These are phyloP conservation scores for Wickerhamiella siamensis DNA, from an alignment of 805 yeast species.

Conservation along the genomic window DNA sequence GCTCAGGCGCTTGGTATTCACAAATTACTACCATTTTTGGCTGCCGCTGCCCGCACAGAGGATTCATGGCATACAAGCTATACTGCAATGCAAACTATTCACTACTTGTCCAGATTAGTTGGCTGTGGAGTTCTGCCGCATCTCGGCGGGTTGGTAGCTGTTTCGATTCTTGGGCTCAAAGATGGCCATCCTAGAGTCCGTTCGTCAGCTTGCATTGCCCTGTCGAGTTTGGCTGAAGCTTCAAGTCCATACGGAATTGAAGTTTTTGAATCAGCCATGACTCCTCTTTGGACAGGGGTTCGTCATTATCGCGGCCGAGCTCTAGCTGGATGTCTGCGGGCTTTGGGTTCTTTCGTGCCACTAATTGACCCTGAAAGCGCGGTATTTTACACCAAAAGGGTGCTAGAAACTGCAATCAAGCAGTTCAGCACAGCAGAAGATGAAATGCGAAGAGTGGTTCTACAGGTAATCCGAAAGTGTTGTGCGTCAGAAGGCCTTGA, in stretches of 20 bases:
- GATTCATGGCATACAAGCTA: slow-evolving; percentile 73
- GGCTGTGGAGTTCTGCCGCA: slow-evolving; percentile 70
- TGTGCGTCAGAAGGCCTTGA: slow-evolving; percentile 45
- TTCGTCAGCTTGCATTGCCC: slow-evolving; percentile 53
- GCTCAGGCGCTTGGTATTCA: slow-evolving; percentile 67
- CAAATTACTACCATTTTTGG: slow-evolving; percentile 59
- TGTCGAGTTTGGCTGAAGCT: slow-evolving; percentile 65
- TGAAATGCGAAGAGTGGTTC: slow-evolving; percentile 65
- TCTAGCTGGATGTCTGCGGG: slow-evolving; percentile 59
- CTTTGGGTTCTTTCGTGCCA: slow-evolving; percentile 70
- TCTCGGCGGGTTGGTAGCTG: slow-evolving; percentile 46
- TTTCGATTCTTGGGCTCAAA: slow-evolving; percentile 41
- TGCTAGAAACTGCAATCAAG: slow-evolving; percentile 49
- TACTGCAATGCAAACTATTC: slow-evolving; percentile 65
- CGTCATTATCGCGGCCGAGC: slow-evolving; percentile 62
- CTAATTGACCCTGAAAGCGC: slow-evolving; percentile 77
- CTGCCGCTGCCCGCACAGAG: slow-evolving; percentile 62
- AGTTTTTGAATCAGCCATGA: slow-evolving; percentile 59
- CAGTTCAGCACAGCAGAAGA: slow-evolving; percentile 77
- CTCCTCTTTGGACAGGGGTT: slow-evolving; percentile 70
- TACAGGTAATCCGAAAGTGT: slow-evolving; percentile 54
- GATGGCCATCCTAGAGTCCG: slow-evolving; percentile 62
- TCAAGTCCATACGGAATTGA: slow-evolving; percentile 83
- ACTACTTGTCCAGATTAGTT: slow-evolving; percentile 52
- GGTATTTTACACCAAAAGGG: slow-evolving; percentile 59